These are phyloP conservation scores for Antitrichia curtipendula DNA, from an alignment of 225 moss, liverwort and hornwort species.

Conservation along the genomic window DNA sequence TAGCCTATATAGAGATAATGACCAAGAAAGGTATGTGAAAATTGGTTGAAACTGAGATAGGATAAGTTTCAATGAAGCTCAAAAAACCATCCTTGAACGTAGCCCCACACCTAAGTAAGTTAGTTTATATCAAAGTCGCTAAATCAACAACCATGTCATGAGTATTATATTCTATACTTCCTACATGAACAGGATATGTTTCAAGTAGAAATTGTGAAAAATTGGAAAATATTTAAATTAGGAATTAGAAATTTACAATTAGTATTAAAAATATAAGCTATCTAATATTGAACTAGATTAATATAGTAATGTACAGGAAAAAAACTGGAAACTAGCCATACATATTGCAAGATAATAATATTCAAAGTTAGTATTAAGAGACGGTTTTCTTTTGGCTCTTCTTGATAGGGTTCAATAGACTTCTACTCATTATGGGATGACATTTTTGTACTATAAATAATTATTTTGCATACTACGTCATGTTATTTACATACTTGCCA, in stretches of 20 bases:
- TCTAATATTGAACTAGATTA: background rate
- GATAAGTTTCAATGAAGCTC: no score
- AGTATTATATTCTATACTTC: background rate
- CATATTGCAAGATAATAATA: background rate
- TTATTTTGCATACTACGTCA: background rate
- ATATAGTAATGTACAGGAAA: background rate
- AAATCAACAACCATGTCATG: background rate
- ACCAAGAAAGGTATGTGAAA: no score
- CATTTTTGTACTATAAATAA: background rate
- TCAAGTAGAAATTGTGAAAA: background rate
- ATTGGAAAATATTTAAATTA: background rate
- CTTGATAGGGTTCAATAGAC: background rate
- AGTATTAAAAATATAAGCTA: background rate
- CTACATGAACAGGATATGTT: accelerated
- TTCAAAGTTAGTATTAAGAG: background rate
- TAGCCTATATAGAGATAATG: no score
- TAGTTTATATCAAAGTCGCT: background rate
- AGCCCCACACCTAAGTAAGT: background rate
- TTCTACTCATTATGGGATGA: background rate
- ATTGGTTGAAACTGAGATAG: no score
- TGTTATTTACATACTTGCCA: no score
- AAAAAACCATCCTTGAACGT: no score
- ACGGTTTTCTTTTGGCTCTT: background rate
- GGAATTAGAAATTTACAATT: background rate
- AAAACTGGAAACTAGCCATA: background rate